Conservation (phyloP, 1,139 yeast species). For the Suhomyces atakaporum region DNA sequence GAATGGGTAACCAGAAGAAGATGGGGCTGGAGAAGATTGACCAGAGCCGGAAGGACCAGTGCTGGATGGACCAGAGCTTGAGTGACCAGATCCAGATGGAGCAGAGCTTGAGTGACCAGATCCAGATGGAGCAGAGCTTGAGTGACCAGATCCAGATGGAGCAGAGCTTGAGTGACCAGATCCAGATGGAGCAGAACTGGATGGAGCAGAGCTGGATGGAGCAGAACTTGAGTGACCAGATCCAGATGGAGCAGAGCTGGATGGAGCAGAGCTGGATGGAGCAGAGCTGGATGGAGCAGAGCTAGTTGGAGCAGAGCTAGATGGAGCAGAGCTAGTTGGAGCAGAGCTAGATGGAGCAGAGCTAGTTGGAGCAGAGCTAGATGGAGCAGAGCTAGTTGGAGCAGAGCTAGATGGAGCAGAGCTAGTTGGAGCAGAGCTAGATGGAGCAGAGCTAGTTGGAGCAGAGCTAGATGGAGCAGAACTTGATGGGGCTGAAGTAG, state of each 20-base stretch:
- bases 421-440: background rate
- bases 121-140: constrained; percentile 1
- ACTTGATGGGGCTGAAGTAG: constrained; percentile 10
- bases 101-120: constrained; percentile 1
- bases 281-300: constrained; percentile 2
- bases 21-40: constrained; percentile 1
- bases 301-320: background rate
- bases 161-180: constrained; percentile 5
- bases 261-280: constrained; percentile 1
- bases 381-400: constrained; percentile 1
- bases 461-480: constrained; percentile 9
- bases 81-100: constrained; percentile 3
- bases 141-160: constrained; percentile 1
- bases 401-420: constrained; percentile 2
- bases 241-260: constrained; percentile 5
- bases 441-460: constrained; percentile 3
- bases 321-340: constrained; percentile 1
- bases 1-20: constrained; percentile 3
- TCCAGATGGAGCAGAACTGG: constrained; percentile 9
- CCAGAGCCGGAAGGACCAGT: constrained; percentile 1
- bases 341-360: constrained; percentile 1
- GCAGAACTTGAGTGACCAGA: background rate
- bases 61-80: constrained; percentile 2
- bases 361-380: constrained; percentile 5
- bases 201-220: constrained; percentile 8